A percentile compares a stretch with the other conserved stretches of the same genome.
Evolutionary conservation across 1,284 basidiomycete genomes (phyloP).

Genomic region (Neonothopanus nambi): DNA sequence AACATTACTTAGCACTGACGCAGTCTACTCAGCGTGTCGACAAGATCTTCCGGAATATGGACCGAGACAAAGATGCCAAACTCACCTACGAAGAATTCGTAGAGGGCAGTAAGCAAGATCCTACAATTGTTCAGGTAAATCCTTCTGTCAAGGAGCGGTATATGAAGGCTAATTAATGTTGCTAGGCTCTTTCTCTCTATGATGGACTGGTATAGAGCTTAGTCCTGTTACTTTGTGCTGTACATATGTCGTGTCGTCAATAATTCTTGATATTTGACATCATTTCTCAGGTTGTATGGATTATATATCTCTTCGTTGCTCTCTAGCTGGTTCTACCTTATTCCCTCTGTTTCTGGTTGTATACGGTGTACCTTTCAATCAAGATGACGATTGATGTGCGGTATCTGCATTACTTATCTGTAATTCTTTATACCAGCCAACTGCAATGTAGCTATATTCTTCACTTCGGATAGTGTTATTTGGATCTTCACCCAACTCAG

Average conservation of each 20-base stretch:
- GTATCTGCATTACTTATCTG: conserved; percentile 6
- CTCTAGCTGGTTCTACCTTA: neutral
- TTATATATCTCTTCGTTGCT: neutral
- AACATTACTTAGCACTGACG: conserved; percentile 7
- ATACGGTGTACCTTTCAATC: neutral
- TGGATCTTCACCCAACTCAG: too few species aligned
- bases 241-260: too few species aligned
- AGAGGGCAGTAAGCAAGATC: conserved; percentile 96
- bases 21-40: conserved; percentile 77
- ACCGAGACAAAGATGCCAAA: conserved; percentile 85
- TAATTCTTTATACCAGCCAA: conserved; percentile 8
- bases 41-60: conserved; percentile 96
- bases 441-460: conserved; percentile 16
- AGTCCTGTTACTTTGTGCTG: neutral
- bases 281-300: neutral
- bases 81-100: conserved; percentile 95
- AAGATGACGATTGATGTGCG: neutral
- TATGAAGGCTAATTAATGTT: conserved; percentile 13
- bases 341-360: conserved; percentile 2
- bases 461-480: neutral
- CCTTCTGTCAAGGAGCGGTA: conserved; percentile 12
- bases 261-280: neutral
- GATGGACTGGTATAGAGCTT: conserved; percentile 68
- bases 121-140: conserved; percentile 92
- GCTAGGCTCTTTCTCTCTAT: conserved; percentile 74